phyloP scores from a whole-genome alignment of 2,329 filamentous ascomycete species.

The Scortechinia acanthostroma region DNA sequence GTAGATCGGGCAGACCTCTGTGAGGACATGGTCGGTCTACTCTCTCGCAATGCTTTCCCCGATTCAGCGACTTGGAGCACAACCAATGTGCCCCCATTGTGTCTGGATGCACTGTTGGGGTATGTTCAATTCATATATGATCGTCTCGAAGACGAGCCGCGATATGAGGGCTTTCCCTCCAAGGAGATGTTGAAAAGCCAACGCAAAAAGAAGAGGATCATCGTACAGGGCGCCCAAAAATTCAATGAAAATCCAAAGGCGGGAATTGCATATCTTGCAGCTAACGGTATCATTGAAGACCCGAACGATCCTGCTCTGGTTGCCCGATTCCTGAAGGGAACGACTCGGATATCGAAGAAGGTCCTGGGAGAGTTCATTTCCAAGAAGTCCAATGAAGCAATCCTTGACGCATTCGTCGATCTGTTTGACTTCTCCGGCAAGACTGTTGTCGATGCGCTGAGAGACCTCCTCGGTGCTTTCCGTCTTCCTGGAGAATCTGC shows the following conservation, averaged over 20 bases:
- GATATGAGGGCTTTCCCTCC: conserved; percentile 59
- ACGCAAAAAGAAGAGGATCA: conserved; percentile 74
- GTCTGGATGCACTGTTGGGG: conserved; percentile 81
- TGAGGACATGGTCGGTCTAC: conserved; percentile 85
- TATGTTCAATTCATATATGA: conserved; percentile 90
- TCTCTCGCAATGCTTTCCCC: conserved; percentile 89
- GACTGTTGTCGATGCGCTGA: conserved; percentile 81
- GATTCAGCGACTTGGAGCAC: conserved; percentile 99
- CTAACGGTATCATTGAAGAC: conserved; percentile 78
- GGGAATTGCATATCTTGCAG: conserved; percentile 77
- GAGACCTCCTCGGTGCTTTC: conserved; percentile 83
- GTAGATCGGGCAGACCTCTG: conserved; percentile 85
- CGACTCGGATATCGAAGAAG: conserved; percentile 81
- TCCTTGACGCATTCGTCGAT: conserved; percentile 76
- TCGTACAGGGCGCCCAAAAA: conserved; percentile 78
- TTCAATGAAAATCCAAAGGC: conserved; percentile 94
- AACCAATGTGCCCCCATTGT: conserved; percentile 91
- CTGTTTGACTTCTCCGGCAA: conserved; percentile 84
- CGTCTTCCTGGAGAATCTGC: conserved; percentile 87
- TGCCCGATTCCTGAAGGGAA: conserved; percentile 81
- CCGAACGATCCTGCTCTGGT: conserved; percentile 69
- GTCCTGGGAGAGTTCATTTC: conserved; percentile 87
- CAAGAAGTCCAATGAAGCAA: conserved; percentile 79
- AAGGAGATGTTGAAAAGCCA: conserved; percentile 60
- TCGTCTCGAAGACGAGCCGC: conserved; percentile 66